Evolutionary conservation across 2,329 filamentous ascomycete species (phyloP).

Genomic region (Shiraia sp.): DNA sequence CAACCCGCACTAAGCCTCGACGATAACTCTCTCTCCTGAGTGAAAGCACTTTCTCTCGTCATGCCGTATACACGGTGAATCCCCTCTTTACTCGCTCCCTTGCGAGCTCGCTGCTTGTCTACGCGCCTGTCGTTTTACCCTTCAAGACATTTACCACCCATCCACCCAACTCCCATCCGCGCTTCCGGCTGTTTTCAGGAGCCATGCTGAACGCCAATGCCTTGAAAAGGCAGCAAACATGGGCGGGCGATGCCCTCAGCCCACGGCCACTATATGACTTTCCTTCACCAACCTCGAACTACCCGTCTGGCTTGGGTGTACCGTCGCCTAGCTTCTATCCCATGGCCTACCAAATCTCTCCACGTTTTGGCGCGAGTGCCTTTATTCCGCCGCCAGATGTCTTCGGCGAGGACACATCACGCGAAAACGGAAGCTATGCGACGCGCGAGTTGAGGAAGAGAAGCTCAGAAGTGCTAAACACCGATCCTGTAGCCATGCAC

Average conservation of each 20-base stretch:
- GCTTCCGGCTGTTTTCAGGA: constrained; percentile 6
- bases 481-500: constrained; percentile 77
- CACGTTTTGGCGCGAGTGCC: constrained; percentile 40
- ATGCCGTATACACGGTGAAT: constrained; percentile 38
- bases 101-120: constrained; percentile 28
- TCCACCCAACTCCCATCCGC: constrained; percentile 18
- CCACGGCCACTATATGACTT: constrained; percentile 41
- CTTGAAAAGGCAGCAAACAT: constrained; percentile 42
- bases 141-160: constrained; percentile 23
- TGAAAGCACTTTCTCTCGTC: constrained; percentile 14
- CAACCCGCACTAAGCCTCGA: constrained; percentile 1
- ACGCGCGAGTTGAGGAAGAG: constrained; percentile 35
- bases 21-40: constrained; percentile 12
- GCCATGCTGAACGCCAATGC: constrained; percentile 32
- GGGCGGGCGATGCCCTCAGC: constrained; percentile 35
- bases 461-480: constrained; percentile 39
- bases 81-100: constrained; percentile 25
- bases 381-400: constrained; percentile 46
- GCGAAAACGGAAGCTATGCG: constrained; percentile 31
- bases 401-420: constrained; percentile 36
- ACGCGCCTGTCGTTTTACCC: constrained; percentile 26
- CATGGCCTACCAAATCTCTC: constrained; percentile 43
- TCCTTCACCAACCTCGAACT: constrained; percentile 44
- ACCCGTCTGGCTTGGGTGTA: constrained; percentile 38
- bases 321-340: constrained; percentile 41